phyloP scores from a whole-genome alignment of 106 monocot genomes.

The Apostasia ramifera region DNA sequence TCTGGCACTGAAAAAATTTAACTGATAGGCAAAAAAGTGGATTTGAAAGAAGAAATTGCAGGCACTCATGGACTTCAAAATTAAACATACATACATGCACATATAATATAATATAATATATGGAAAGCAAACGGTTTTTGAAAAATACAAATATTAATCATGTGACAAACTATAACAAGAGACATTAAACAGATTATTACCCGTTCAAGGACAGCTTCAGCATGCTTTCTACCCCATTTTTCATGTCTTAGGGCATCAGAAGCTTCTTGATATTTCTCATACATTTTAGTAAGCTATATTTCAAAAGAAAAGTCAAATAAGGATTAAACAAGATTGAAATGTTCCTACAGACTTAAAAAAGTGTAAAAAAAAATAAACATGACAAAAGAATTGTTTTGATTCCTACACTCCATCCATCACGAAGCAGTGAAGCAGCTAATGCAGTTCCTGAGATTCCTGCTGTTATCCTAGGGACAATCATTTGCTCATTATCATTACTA shows the following conservation, averaged over 20 bases:
- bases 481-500: conserved; percentile 17
- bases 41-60: too few species aligned
- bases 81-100: too few species aligned
- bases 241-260: conserved; percentile 91
- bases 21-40: too few species aligned
- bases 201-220: conserved; percentile 69
- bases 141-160: too few species aligned
- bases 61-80: too few species aligned
- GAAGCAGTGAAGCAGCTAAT: conserved; percentile 90
- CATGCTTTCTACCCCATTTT: conserved; percentile 62
- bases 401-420: conserved; percentile 99
- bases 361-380: neutral
- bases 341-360: neutral
- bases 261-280: conserved; percentile 98
- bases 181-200: conserved; percentile 20
- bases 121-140: too few species aligned
- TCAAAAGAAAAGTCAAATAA: conserved; percentile 3
- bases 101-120: too few species aligned
- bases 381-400: neutral
- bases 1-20: too few species aligned
- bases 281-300: conserved; percentile 87
- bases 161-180: neutral
- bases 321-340: neutral
- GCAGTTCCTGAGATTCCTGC: conserved; percentile 84
- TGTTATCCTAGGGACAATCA: conserved; percentile 55